Base-by-base conservation (phyloP, 1,284 basidiomycete species). In the Lentinula novae-zelandiae region DNA sequence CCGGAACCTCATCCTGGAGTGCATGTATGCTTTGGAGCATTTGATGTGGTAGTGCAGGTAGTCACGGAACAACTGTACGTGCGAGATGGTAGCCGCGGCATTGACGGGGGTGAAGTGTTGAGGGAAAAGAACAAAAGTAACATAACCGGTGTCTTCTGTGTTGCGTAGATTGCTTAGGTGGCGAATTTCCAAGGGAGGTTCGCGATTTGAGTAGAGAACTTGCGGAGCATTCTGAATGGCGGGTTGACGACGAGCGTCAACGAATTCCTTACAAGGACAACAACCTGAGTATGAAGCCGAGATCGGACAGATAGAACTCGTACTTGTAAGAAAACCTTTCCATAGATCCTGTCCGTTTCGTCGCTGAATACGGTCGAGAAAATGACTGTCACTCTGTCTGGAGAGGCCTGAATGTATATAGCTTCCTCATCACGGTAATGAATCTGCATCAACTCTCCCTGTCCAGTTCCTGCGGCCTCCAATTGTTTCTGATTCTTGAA, bases 21-120 rank as follows among this genome's bases (percentile, higher is more conserved):
- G 97, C 93, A 99, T 96, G 78, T 99, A 99, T 1, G 96, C 97
- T 76, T 99, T 99, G 58, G 92, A 96, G 75, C 96, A 98, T 73
- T 96, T 99, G 85, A 99, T 97, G 76, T 99, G 97, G 76, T 99
- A 99, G 77, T 99, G 97, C 42, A 99, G 82, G 73, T 98, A 98
- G 75, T 98, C 95, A 57, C 97, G 84, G 89, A 99, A 99, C 44
- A 98, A 82, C 74, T 98, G 95, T 70, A 99, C 93, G 69, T 95
- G 93, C 40, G 95, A 96, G 71, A 98, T 98, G 13, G 95, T 96
- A 36, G 82, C 79, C n/a, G 85, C 81, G 40, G 87, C 81, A n/a
- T 82, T 76, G 4, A 87, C 80, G 68, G 88, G 92, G 65, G 84
- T 75, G 74, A 98, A 98, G 80, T 99, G 97, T 54, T 95, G 92